These are phyloP conservation scores for Venturia asperata DNA, from an alignment of 2,329 filamentous ascomycete genomes.

Conservation along the genomic window DNA sequence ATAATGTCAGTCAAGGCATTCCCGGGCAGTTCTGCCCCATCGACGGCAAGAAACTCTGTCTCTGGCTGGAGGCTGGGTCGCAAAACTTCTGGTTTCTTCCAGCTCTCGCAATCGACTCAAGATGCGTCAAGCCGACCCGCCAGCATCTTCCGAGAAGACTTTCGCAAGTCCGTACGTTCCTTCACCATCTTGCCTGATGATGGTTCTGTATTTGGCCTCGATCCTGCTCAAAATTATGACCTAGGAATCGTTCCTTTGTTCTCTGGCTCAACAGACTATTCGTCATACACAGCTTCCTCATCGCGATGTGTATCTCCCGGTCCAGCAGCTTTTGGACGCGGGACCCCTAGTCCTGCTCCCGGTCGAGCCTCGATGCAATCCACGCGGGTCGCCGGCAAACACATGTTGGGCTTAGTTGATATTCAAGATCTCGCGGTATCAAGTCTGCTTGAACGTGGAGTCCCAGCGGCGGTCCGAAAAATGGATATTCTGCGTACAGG, in stretches of 20 bases:
- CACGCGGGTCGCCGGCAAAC: neutral
- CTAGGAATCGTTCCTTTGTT: slow-evolving; percentile 10
- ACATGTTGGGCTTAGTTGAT: slow-evolving; percentile 1
- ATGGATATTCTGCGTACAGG: slow-evolving; percentile 3
- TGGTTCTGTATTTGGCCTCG: neutral
- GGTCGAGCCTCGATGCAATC: neutral
- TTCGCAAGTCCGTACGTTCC: slow-evolving; percentile 11
- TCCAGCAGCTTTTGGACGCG: neutral
- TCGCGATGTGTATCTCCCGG: neutral
- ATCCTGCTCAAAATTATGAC: slow-evolving; percentile 7
- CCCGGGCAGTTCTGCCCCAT: neutral
- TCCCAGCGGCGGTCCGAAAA: neutral
- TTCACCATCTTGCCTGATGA: slow-evolving; percentile 7
- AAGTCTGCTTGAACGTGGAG: neutral
- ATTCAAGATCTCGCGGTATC: slow-evolving; percentile 1
- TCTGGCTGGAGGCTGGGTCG: neutral
- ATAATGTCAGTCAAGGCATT: neutral
- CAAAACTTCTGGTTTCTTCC: neutral
- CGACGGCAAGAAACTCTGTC: neutral
- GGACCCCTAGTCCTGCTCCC: neutral
- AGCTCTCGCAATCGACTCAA: neutral
- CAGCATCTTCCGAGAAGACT: slow-evolving; percentile 11
- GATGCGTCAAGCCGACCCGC: neutral
- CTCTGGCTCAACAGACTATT: neutral
- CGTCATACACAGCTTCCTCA: neutral